Evolutionary conservation across 2,329 filamentous ascomycete species (phyloP).

Genomic region (Colletotrichum viniferum): DNA sequence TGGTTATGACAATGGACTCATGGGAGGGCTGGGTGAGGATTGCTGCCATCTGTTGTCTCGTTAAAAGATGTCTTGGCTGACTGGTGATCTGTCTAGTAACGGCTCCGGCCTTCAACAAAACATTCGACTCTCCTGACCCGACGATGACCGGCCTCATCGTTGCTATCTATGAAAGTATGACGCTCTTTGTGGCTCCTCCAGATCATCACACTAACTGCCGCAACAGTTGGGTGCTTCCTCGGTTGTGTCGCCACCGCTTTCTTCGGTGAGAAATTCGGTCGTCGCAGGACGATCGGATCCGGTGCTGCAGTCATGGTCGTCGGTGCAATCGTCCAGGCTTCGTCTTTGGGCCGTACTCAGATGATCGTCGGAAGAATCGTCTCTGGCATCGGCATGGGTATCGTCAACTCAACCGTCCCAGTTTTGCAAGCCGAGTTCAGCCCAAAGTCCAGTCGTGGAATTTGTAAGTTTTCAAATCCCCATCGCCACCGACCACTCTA

Average conservation of each 20-base stretch:
- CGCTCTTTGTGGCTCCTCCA: not conserved
- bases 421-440: slow-evolving; percentile 49
- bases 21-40: slow-evolving; percentile 39
- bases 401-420: slow-evolving; percentile 48
- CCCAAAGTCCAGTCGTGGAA: slow-evolving; percentile 40
- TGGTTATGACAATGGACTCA: slow-evolving; percentile 50
- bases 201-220: not conserved
- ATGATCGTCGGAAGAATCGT: slow-evolving; percentile 51
- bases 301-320: slow-evolving; percentile 47
- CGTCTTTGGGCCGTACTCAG: slow-evolving; percentile 44
- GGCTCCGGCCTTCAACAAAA: slow-evolving; percentile 40
- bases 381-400: slow-evolving; percentile 51
- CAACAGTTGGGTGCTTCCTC: slow-evolving; percentile 32
- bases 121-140: slow-evolving; percentile 42
- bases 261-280: slow-evolving; percentile 47
- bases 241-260: slow-evolving; percentile 32
- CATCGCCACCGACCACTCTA: not conserved
- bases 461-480: slow-evolving; percentile 24
- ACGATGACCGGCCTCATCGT: slow-evolving; percentile 51
- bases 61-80: not conserved
- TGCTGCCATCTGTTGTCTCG: too few relatives aligned
- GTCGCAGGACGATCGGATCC: slow-evolving; percentile 42
- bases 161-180: slow-evolving; percentile 44
- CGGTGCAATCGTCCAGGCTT: slow-evolving; percentile 48
- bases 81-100: slow-evolving; percentile 35